Evolutionary conservation across 1,284 basidiomycete species (phyloP), one percentile per base, ranked within the genome.

Genomic region (Pseudozyma tsukubaensis): DNA sequence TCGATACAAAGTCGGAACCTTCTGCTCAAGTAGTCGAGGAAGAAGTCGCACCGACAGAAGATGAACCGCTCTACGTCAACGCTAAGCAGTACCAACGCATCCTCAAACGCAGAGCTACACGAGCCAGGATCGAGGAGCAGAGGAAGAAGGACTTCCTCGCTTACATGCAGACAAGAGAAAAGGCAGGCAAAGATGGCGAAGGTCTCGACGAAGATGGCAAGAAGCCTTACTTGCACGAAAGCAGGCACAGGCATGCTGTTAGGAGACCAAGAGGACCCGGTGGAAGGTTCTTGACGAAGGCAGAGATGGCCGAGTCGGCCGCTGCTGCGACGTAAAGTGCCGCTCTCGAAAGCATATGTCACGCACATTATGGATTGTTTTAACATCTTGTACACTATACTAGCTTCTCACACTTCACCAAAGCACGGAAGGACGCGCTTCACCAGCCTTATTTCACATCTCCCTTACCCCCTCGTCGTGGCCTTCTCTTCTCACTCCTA

Each of bases 221-320:
- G 50, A 82, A 97, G 94, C 95, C 95, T 1, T 98, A 97, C 86
- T 90, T 97, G 29, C 95, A 98, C 80, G 95, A 98, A 85, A 96
- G 94, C 24, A 90, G 96, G 48, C 96, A 99, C 87, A 94, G 94
- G 77, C 97, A 99, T 86, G 96, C 96, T 14, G 97, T 98, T 91
- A 91, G 94, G 45, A 90, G 96, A 37, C 96, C 96, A 14, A 89
- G 97, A 70, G 96, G 96, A 1, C 95, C 96, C 40, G 96, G 97
- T 32, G 96, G 96, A 19, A 90, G 96, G 35, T 98, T 98, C 87
- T 89, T 98, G 21, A 71, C 72, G 29, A 70, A 70, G 37, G 67
- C 67, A 12, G 67, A 70, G 37, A 70, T 70, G 61, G 36, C 60
- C 18, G 55, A 65, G 58, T 40, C 67, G 18, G 61, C 61, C 9